Conservation (phyloP, 345 rosid species). For the Aquilaria yunnanensis region DNA sequence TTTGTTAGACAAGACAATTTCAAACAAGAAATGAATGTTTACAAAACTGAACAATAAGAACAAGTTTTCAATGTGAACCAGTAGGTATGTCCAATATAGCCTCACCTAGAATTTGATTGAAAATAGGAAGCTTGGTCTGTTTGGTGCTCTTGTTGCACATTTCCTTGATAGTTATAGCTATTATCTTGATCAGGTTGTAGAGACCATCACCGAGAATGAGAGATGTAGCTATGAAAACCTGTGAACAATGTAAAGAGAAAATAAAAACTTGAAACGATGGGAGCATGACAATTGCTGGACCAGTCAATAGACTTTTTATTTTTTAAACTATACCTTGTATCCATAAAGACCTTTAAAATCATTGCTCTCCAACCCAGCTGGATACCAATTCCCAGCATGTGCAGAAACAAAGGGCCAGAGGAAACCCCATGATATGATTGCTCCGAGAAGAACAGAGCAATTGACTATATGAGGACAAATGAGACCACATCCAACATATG, state of each 20-base stretch:
- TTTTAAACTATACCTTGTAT: conserved; percentile 49
- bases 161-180: conserved; percentile 53
- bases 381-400: conserved; percentile 86
- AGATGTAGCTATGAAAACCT: conserved; percentile 88
- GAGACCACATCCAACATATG: conserved; percentile 95
- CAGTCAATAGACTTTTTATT: too few species aligned
- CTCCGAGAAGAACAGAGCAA: conserved; percentile 85
- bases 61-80: too few species aligned
- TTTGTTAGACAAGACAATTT: too few species aligned
- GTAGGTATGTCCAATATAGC: not conserved
- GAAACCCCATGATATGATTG: conserved; percentile 87
- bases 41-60: too few species aligned
- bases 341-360: conserved; percentile 95
- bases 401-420: conserved; percentile 78
- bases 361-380: conserved; percentile 67
- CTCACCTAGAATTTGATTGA: conserved; percentile 52
- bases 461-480: conserved; percentile 94
- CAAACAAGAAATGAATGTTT: too few species aligned
- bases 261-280: not conserved
- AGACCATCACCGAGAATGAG: conserved; percentile 93
- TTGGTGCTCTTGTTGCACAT: conserved; percentile 47
- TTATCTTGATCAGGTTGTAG: conserved; percentile 80
- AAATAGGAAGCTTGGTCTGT: conserved; percentile 45
- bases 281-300: too few species aligned
- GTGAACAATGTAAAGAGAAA: conserved; percentile 9